Percentiles rank a stretch among this genome's conserved stretches.
Evolutionary conservation across 371 early-diverging fungal species (phyloP).

Genomic region (Encephalitozoon romaleae): DNA sequence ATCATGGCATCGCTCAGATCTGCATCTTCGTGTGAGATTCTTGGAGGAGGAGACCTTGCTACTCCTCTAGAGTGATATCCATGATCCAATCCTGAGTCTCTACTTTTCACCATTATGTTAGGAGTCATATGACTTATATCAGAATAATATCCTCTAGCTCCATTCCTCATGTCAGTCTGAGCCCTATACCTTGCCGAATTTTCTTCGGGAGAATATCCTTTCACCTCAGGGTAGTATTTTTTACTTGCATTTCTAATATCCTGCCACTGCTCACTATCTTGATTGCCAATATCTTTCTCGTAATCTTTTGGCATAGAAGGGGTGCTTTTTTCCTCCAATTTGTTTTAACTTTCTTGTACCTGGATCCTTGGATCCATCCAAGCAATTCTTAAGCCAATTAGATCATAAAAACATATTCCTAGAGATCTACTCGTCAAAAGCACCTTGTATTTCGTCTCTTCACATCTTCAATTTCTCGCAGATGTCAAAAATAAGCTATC

Average conservation of each 20-base stretch:
- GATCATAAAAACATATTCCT: background rate
- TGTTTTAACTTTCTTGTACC: background rate
- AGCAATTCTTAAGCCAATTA: background rate
- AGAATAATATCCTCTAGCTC: background rate
- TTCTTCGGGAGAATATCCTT: background rate
- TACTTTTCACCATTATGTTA: background rate
- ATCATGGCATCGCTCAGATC: slow-evolving; percentile 74
- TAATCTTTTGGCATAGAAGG: background rate
- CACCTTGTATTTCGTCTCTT: background rate
- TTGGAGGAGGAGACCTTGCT: background rate
- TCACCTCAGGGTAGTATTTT: background rate
- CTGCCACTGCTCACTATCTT: slow-evolving; percentile 20
- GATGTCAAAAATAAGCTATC: background rate
- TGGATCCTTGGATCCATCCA: background rate
- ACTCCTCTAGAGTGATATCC: background rate
- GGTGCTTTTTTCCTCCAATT: slow-evolving; percentile 5
- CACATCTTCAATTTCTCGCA: background rate
- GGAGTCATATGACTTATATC: background rate
- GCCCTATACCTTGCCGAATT: background rate
- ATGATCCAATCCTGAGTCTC: background rate
- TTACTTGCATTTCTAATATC: background rate
- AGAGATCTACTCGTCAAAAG: background rate
- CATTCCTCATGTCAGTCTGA: background rate
- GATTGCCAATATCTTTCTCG: slow-evolving; percentile 10
- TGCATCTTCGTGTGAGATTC: slow-evolving; percentile 36